Conservation (phyloP, 352 stramenopile genomes). For the Phytophthora sojae region DNA sequence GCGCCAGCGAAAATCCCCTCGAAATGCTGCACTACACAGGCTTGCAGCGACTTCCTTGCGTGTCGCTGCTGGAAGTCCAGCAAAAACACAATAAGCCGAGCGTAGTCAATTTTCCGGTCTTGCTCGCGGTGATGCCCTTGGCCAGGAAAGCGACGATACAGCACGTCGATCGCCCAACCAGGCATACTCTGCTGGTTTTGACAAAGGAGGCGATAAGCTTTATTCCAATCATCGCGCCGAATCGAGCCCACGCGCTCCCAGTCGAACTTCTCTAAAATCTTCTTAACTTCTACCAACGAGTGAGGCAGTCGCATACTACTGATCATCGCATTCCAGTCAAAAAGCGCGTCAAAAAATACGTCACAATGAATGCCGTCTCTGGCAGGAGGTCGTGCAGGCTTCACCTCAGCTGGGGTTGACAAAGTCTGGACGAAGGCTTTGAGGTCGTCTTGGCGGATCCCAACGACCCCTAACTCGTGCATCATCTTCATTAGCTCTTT, state of each 20-base stretch:
- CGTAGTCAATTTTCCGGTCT: constrained; percentile 50
- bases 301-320: constrained; percentile 40
- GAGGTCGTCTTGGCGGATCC: constrained; percentile 12
- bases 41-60: constrained; percentile 28
- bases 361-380: constrained; percentile 35
- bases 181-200: constrained; percentile 14
- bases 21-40: constrained; percentile 35
- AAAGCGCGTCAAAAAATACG: constrained; percentile 52
- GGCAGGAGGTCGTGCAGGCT: not conserved
- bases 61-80: constrained; percentile 48
- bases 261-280: constrained; percentile 57
- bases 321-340: constrained; percentile 52
- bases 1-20: constrained; percentile 15
- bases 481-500: constrained; percentile 38
- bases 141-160: constrained; percentile 46
- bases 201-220: constrained; percentile 49
- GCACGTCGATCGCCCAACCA: constrained; percentile 53
- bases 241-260: constrained; percentile 50
- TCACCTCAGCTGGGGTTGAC: not conserved
- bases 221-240: constrained; percentile 51
- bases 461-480: constrained; percentile 9
- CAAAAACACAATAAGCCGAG: constrained; percentile 58
- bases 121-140: not conserved
- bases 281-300: constrained; percentile 54
- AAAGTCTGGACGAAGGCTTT: constrained; percentile 11